Evolutionary conservation across 306 rosid species (phyloP).

Genomic region (Dryas alaskensis): DNA sequence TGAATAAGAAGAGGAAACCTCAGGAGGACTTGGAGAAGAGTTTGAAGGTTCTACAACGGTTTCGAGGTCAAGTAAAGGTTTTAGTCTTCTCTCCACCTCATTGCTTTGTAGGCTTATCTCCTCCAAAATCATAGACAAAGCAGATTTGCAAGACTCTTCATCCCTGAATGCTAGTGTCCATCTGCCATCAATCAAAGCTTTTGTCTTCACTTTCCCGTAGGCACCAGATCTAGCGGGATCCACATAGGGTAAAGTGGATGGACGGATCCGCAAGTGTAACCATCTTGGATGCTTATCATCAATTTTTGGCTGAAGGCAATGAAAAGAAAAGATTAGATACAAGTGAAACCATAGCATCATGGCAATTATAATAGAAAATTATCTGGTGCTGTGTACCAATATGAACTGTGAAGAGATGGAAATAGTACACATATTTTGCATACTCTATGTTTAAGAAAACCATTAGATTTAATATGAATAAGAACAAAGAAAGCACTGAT

Average conservation of each 20-base stretch:
- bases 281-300: slow-evolving; percentile 73
- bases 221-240: slow-evolving; percentile 50
- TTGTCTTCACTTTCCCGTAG: slow-evolving; percentile 37
- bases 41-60: slow-evolving; percentile 37
- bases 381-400: slow-evolving; percentile 2
- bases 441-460: background rate
- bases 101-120: slow-evolving; percentile 50
- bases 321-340: slow-evolving; percentile 16
- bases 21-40: slow-evolving; percentile 24
- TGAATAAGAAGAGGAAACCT: slow-evolving; percentile 34
- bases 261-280: slow-evolving; percentile 87
- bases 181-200: slow-evolving; percentile 81
- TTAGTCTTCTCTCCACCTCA: slow-evolving; percentile 79
- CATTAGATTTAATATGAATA: background rate
- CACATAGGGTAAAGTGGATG: slow-evolving; percentile 61
- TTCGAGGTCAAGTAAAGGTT: slow-evolving; percentile 65
- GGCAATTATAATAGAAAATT: background rate
- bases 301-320: slow-evolving; percentile 63
- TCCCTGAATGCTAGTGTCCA: slow-evolving; percentile 92
- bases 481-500: background rate
- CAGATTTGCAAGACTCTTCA: slow-evolving; percentile 72
- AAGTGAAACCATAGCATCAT: slow-evolving; percentile 11
- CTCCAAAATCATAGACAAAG: slow-evolving; percentile 63
- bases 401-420: background rate
- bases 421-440: background rate